phyloP scores from a whole-genome alignment of 1,139 yeast genomes.

The Yamadazyma diddensiae region DNA sequence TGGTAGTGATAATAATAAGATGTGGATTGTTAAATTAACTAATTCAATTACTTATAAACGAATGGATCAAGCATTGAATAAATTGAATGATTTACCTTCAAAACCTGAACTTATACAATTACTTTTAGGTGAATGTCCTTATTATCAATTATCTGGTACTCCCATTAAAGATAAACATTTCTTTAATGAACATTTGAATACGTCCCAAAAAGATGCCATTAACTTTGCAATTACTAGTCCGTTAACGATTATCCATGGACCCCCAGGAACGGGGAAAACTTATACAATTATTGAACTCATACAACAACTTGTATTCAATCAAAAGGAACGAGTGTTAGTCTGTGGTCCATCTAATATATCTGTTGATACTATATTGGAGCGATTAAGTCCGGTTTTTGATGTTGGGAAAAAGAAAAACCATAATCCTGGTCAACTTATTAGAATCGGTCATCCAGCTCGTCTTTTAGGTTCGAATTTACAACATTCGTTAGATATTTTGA shows the following conservation, averaged over 20 bases:
- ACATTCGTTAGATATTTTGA: conserved; percentile 75
- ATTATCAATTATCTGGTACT: conserved; percentile 15
- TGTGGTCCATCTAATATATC: conserved; percentile 98
- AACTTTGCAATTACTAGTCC: conserved; percentile 40
- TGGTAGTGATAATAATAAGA: conserved; percentile 33
- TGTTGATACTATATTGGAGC: conserved; percentile 85
- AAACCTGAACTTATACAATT: conserved; percentile 40
- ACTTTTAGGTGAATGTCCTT: conserved; percentile 42
- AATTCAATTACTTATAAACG: conserved; percentile 71
- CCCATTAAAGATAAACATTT: conserved; percentile 22
- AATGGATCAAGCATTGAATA: conserved; percentile 77
- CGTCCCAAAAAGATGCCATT: conserved; percentile 56
- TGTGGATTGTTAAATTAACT: conserved; percentile 66
- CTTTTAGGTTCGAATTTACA: conserved; percentile 58
- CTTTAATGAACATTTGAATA: conserved; percentile 55
- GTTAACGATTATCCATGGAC: conserved; percentile 47
- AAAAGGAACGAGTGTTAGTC: conserved; percentile 69
- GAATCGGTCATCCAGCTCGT: conserved; percentile 95
- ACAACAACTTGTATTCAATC: conserved; percentile 59
- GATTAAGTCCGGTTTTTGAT: conserved; percentile 48
- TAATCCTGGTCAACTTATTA: conserved; percentile 43
- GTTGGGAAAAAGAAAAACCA: conserved; percentile 13
- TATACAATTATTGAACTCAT: conserved; percentile 83
- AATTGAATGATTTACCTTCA: conserved; percentile 48
- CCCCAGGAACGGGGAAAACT: conserved; percentile 61